Conservation (phyloP, 1,284 basidiomycete species). For the Apiotrichum domesticum region DNA sequence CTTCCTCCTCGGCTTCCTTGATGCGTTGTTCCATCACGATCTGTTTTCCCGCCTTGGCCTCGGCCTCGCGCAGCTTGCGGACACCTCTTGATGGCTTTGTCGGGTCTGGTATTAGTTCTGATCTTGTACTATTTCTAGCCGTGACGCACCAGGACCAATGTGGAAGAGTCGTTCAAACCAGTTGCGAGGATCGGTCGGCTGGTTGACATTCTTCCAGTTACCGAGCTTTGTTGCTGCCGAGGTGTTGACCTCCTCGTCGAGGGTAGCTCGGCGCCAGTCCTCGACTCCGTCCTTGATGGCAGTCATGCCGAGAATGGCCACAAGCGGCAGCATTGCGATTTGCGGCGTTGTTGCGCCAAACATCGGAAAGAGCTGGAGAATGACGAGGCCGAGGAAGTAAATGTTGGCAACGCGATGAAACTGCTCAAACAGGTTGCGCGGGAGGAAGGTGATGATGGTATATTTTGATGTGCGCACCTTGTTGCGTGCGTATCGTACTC, state of each 20-base stretch:
- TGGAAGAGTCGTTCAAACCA: constrained; percentile 68
- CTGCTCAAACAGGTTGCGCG: constrained; percentile 89
- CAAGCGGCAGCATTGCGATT: constrained; percentile 77
- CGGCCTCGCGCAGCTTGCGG: constrained; percentile 71
- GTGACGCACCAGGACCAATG: constrained; percentile 26
- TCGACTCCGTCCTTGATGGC: constrained; percentile 93
- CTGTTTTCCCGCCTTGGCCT: constrained; percentile 59
- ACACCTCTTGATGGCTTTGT: constrained; percentile 70
- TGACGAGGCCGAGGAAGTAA: constrained; percentile 79
- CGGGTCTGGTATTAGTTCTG: constrained; percentile 19
- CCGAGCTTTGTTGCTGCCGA: constrained; percentile 54
- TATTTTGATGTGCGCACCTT: constrained; percentile 96
- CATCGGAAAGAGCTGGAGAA: constrained; percentile 82
- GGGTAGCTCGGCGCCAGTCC: constrained; percentile 76
- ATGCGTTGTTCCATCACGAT: constrained; percentile 56
- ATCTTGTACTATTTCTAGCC: no score
- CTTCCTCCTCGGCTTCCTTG: constrained; percentile 25
- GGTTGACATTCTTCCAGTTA: constrained; percentile 85
- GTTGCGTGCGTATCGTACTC: constrained; percentile 73
- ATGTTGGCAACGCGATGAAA: constrained; percentile 86
- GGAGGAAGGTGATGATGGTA: constrained; percentile 81
- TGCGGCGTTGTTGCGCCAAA: constrained; percentile 83
- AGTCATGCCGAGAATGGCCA: constrained; percentile 81
- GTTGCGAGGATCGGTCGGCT: constrained; percentile 66
- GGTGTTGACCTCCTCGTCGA: constrained; percentile 67